These are phyloP conservation scores for Panaeolus papilionaceus DNA, from an alignment of 768 basidiomycete species.

Conservation along the genomic window DNA sequence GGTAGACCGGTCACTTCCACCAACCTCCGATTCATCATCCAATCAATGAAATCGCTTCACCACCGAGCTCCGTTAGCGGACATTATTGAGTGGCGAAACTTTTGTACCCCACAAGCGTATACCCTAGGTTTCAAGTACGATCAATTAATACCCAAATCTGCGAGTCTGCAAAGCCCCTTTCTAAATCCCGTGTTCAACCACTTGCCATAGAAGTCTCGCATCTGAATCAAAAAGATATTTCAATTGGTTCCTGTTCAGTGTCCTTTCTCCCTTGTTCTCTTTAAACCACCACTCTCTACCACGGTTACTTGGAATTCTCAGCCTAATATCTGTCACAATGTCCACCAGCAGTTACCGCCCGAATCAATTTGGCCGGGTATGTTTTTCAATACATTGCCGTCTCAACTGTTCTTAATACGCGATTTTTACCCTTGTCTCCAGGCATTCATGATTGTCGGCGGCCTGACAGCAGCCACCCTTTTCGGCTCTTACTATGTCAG, in stretches of 20 bases:
- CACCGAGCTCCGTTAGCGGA: not conserved
- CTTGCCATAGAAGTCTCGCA: constrained; percentile 1
- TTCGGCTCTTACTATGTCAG: constrained; percentile 38
- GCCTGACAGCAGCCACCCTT: constrained; percentile 33
- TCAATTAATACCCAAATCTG: not conserved
- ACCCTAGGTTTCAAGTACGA: constrained; percentile 14
- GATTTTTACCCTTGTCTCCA: constrained; percentile 19
- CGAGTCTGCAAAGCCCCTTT: not conserved
- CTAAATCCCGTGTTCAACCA: not conserved
- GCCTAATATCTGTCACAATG: not conserved
- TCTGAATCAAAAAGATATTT: constrained; percentile 20
- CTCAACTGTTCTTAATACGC: not conserved
- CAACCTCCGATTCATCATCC: constrained; percentile 1
- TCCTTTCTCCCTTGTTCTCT: not conserved
- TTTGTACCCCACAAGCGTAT: constrained; percentile 8
- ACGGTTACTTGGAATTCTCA: not conserved
- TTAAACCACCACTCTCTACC: constrained; percentile 9
- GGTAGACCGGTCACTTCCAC: not conserved
- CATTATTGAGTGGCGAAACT: not conserved
- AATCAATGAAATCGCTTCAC: constrained; percentile 5
- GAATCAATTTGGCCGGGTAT: constrained; percentile 3
- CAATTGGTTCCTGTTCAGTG: not conserved
- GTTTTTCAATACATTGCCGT: not conserved
- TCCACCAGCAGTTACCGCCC: not conserved
- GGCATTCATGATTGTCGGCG: constrained; percentile 37